A percentile compares a stretch with the other conserved stretches of the same genome.
phyloP scores from a whole-genome alignment of 352 stramenopile species.

The Thraustochytrium striatum region DNA sequence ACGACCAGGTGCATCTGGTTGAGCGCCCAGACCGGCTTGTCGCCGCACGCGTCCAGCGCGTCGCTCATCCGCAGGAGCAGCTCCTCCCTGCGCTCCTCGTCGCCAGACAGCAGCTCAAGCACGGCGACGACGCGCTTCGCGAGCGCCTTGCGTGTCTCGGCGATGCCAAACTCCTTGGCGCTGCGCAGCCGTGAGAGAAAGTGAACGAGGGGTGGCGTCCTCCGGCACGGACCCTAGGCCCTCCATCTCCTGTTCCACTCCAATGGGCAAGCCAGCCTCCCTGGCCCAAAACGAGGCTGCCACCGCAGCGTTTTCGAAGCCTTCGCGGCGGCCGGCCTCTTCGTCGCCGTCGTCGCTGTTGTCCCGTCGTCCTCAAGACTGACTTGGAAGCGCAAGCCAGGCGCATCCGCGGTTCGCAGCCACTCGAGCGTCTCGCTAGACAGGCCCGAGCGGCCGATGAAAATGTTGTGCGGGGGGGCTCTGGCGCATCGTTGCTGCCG shows the following conservation, averaged over 20 bases:
- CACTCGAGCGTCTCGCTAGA: too few relatives aligned
- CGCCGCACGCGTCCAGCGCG: conserved; percentile 19
- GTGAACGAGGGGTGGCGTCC: not conserved
- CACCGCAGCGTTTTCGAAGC: not conserved
- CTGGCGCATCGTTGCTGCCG: too few relatives aligned
- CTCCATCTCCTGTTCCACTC: too few relatives aligned
- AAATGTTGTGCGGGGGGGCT: not conserved
- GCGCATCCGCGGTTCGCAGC: too few relatives aligned
- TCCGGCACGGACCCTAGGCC: not conserved
- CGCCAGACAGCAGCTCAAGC: not conserved
- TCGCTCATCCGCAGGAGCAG: conserved; percentile 28
- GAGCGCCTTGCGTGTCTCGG: not conserved
- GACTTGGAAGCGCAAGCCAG: too few relatives aligned
- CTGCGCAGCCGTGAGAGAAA: conserved; percentile 39
- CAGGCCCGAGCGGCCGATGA: too few relatives aligned
- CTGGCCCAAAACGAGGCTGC: conserved; percentile 23
- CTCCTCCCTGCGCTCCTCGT: not conserved
- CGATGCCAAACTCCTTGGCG: conserved; percentile 21
- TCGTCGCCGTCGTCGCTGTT: too few relatives aligned
- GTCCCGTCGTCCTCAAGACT: too few relatives aligned
- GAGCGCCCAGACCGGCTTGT: conserved; percentile 27
- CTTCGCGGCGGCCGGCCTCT: too few relatives aligned
- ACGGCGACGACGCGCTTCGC: conserved; percentile 11
- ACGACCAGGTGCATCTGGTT: conserved; percentile 36
- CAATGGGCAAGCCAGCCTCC: too few relatives aligned